Evolutionary conservation across 352 stramenopile genomes (phyloP), one percentile per base, ranked within the genome.

Genomic region (Pythium pyrilobum): DNA sequence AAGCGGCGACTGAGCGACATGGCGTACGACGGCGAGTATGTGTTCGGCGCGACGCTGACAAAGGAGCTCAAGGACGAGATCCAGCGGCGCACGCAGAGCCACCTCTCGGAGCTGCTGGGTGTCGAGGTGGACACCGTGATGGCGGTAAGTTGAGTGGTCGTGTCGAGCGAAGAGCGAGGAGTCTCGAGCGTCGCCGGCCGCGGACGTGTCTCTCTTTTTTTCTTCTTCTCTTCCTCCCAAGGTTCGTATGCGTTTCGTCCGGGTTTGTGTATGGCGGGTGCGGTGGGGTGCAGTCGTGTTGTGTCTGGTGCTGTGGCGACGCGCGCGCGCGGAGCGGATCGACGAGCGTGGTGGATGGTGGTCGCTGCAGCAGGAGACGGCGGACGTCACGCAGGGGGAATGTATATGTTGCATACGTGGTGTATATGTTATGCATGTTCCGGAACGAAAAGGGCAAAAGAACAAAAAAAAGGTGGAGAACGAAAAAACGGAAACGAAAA

Each of bases 61-160:
- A 56, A 74, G 25, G 71, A 61, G 38, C 76, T 75, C 58, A 87
- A 89, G 69, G 46, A 63, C 40, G 57, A 85, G 50, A 76, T 93
- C 58, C 63, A 75, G 59, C 27, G 9, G 31, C 65, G 66, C 43
- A 78, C 74, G 41, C 64, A 77, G 28, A 56, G 69, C 20, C 75
- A 87, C 54, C 73, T 93, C 11, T 74, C 71, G 20, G 77, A 93
- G 60, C 87, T 90, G 71, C 70, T 93, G 33, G 82, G 80, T 47
- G 78, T 89, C 10, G 82, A 91, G 42, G 80, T 91, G 48, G 82
- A 93, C 67, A 81, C 73, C 25, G 15, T 46, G 29, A 93, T 93
- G 82, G 80, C 82, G 82, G 82, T 93, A 87, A 66, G 75, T 83
- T 45, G 27, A 37, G 18, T 39, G 15, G 20, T 33, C 42, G 13